Evolutionary conservation across 495 filamentous ascomycete genomes (phyloP), one percentile per base, ranked within the genome.

Genomic region (Hypoxylon fuscum): DNA sequence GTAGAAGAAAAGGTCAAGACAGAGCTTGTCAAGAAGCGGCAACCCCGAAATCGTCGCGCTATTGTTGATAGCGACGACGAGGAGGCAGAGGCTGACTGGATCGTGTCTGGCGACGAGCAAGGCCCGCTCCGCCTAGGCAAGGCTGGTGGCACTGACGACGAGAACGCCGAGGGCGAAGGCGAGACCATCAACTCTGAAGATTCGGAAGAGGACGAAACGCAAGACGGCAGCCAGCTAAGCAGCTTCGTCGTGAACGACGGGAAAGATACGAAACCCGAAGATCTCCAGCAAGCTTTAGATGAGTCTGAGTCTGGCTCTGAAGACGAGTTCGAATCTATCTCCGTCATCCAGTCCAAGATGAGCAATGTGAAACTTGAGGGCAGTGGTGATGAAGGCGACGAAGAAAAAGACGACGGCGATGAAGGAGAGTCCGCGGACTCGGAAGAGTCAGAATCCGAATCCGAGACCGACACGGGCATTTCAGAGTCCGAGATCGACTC

Each of bases 91-190:
- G 88, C 85, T 17, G 88, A 84, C 37, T 96, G 92, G 92, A 72
- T 96, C 22, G 90, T 92, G 3, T 81, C 85, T 0, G 84, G 87
- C 40, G 72, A 81, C 14, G 76, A 93, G 62, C 85, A 82, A 49
- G 76, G 78, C 2, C 61, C 78, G 2, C 50, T 82, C 2, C 78
- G 79, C 34, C 81, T 95, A 45, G 92, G 90, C 23, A 89, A 88
- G 70, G 90, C 89, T 32, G 92, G 91, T 14, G 92, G 90, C 10
- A 83, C 81, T 5, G 91, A 93, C 37, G 92, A 96, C 63, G 92
- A 96, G 68, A 80, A 96, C 75, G 84, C 88, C 14, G 92, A 97
- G 65, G 92, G 91, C 22, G 90, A 88, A 17, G 93, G 91, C 14
- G 89, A 94, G 49, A 89, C 85, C 73, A 76, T 97, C 22, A 80